Evolutionary conservation across 441 rosid species (phyloP).

Genomic region (Syzygium malaccense): DNA sequence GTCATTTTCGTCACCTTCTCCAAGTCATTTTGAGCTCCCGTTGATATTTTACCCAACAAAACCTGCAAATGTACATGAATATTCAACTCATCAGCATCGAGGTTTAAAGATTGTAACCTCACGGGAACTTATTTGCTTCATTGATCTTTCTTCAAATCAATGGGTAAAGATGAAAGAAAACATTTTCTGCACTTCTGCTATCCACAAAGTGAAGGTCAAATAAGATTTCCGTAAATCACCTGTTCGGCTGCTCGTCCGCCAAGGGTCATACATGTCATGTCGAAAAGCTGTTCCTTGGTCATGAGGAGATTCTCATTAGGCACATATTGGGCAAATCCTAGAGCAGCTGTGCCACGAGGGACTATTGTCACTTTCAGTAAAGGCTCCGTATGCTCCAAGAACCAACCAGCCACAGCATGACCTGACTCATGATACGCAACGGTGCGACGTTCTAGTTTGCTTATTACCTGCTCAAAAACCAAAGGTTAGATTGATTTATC

Average conservation of each 20-base stretch:
- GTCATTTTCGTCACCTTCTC: slow-evolving; percentile 81
- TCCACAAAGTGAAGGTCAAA: not conserved
- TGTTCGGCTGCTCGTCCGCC: slow-evolving; percentile 82
- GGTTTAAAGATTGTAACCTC: not conserved
- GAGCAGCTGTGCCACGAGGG: slow-evolving; percentile 76
- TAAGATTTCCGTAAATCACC: slow-evolving; percentile 18
- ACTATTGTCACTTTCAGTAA: slow-evolving; percentile 69
- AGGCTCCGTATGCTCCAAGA: slow-evolving; percentile 73
- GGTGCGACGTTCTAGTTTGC: slow-evolving; percentile 61
- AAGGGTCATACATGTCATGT: slow-evolving; percentile 76
- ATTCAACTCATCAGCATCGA: not conserved
- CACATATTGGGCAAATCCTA: slow-evolving; percentile 75
- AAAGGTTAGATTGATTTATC: not conserved
- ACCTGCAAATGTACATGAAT: slow-evolving; percentile 29
- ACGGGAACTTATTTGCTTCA: not conserved
- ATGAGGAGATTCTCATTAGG: slow-evolving; percentile 74
- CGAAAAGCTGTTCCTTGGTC: slow-evolving; percentile 77
- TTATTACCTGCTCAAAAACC: slow-evolving; percentile 52
- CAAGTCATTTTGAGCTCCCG: slow-evolving; percentile 69
- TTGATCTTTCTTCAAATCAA: not conserved
- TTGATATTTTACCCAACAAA: slow-evolving; percentile 59
- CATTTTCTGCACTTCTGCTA: not conserved
- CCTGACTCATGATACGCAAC: slow-evolving; percentile 81
- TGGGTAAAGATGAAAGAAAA: not conserved
- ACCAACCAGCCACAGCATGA: slow-evolving; percentile 73